phyloP scores from a whole-genome alignment of 2,329 filamentous ascomycete genomes.

The Neopestalotiopsis rosae region DNA sequence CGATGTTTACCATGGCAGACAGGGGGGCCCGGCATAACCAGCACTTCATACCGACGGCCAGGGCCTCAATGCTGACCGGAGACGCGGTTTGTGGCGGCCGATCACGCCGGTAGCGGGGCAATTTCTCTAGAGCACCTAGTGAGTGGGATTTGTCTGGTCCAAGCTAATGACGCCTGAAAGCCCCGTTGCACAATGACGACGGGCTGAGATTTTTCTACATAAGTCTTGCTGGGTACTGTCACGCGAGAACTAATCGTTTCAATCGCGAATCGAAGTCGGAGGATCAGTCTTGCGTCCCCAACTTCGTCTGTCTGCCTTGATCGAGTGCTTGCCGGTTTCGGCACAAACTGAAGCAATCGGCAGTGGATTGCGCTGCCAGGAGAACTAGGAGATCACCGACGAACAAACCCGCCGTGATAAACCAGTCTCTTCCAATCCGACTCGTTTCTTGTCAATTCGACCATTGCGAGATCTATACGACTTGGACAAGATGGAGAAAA shows the following conservation, averaged over 20 bases:
- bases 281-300: neutral
- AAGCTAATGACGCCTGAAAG: constrained; percentile 4
- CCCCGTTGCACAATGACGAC: constrained; percentile 12
- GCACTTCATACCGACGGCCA: constrained; percentile 1
- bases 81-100: neutral
- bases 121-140: neutral
- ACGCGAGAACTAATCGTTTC: neutral
- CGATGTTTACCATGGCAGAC: neutral
- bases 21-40: neutral
- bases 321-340: neutral
- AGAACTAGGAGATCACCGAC: neutral
- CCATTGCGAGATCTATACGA: neutral
- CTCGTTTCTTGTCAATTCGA: neutral
- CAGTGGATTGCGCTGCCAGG: neutral
- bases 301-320: neutral
- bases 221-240: neutral
- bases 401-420: neutral
- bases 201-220: constrained; percentile 4
- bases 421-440: neutral
- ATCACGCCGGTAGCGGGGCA: constrained; percentile 15
- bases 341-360: neutral
- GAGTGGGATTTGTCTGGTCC: neutral
- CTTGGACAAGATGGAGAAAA: constrained; percentile 71
- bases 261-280: neutral
- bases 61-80: neutral